Conservation (phyloP, 371 early-diverging fungal species). For the Gilbertella persicaria region DNA sequence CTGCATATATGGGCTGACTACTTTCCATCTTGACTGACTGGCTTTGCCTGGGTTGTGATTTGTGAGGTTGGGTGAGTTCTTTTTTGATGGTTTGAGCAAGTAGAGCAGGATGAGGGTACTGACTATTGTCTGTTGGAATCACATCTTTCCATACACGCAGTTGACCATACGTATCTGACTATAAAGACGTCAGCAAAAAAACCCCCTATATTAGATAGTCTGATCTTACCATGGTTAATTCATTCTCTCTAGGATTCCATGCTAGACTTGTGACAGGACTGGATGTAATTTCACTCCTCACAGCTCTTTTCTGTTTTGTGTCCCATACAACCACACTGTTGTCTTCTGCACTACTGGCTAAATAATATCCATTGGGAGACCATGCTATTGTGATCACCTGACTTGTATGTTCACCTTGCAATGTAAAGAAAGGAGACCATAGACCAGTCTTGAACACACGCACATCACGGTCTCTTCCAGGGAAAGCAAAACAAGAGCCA, state of each 20-base stretch:
- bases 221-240: conserved; percentile 47
- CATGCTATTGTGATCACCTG: conserved; percentile 48
- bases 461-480: conserved; percentile 52
- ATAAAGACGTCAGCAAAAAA: background rate
- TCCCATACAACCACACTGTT: conserved; percentile 58
- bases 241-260: conserved; percentile 61
- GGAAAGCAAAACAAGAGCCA: conserved; percentile 54
- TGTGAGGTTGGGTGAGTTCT: background rate
- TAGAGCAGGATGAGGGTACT: conserved; percentile 23
- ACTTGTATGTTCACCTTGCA: conserved; percentile 43
- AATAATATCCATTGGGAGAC: conserved; percentile 63
- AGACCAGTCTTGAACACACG: conserved; percentile 33
- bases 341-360: conserved; percentile 48
- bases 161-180: conserved; percentile 41
- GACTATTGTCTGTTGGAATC: conserved; percentile 40
- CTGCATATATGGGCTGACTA: background rate
- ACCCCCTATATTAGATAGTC: no score
- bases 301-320: conserved; percentile 18
- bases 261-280: conserved; percentile 36
- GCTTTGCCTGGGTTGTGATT: no score
- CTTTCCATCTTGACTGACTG: background rate
- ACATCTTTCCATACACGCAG: conserved; percentile 50
- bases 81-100: conserved; percentile 1
- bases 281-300: conserved; percentile 26
- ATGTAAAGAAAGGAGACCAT: conserved; percentile 41